A percentile compares a stretch with the other conserved stretches of the same genome.
Evolutionary conservation across 2,329 filamentous ascomycete species (phyloP).

Genomic region (Cryphonectria japonica): DNA sequence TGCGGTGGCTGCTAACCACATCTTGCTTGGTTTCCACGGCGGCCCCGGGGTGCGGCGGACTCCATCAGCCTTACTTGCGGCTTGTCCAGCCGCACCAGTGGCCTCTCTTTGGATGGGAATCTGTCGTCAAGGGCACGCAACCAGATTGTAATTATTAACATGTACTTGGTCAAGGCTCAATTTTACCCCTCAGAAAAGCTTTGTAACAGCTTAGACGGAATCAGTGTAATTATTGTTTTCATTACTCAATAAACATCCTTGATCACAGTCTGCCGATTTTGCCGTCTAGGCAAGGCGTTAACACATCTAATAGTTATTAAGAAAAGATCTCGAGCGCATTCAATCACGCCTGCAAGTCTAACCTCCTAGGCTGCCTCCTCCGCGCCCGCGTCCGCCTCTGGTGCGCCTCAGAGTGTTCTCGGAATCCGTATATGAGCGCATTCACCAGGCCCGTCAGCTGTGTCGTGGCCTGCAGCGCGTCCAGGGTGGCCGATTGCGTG

Average conservation of each 20-base stretch:
- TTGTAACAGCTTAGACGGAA: not conserved
- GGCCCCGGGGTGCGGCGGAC: not conserved
- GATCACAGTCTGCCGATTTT: not conserved
- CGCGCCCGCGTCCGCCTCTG: conserved; percentile 11
- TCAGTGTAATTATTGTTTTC: not conserved
- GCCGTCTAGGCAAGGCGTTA: not conserved
- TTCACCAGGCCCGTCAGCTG: conserved; percentile 27
- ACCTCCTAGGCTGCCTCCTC: not conserved
- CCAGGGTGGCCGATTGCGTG: conserved; percentile 1
- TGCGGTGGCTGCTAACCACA: not conserved
- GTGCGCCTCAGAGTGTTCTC: conserved; percentile 18
- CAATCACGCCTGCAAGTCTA: conserved; percentile 7
- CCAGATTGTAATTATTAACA: not conserved
- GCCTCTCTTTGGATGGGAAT: not conserved
- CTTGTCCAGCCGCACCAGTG: not conserved
- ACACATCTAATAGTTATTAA: not conserved
- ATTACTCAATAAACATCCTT: not conserved
- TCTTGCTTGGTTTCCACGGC: not conserved
- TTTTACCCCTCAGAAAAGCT: not conserved
- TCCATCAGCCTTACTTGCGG: not conserved
- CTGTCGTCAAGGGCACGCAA: not conserved
- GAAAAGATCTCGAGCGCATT: not conserved
- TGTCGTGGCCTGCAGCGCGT: conserved; percentile 25
- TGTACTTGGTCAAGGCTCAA: not conserved
- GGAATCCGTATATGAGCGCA: conserved; percentile 24